Evolutionary conservation across 78 protist species (phyloP).

Genomic region (Ministeria vibrans): DNA sequence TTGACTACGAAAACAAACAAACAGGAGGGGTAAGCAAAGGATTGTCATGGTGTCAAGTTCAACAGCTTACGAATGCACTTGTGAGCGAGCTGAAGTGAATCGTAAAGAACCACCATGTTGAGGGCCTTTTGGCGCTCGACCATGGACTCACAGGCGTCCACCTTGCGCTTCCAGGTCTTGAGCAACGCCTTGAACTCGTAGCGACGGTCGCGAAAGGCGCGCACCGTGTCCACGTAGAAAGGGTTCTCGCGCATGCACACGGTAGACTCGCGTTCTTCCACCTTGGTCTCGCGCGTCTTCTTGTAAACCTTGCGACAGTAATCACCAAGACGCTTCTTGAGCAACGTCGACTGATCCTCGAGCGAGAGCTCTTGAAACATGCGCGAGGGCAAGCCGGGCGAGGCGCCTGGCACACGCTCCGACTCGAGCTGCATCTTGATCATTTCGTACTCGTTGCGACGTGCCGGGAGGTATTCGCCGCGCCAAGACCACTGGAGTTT

Average conservation of each 20-base stretch:
- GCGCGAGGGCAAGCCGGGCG: slow-evolving; percentile 5
- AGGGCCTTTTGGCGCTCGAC: slow-evolving; percentile 18
- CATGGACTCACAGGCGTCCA: not conserved
- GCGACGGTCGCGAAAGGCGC: slow-evolving; percentile 89
- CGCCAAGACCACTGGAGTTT: slow-evolving; percentile 88
- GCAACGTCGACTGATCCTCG: slow-evolving; percentile 30
- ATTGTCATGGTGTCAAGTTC: too few relatives aligned
- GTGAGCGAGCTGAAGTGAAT: slow-evolving; percentile 99
- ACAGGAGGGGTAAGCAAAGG: too few relatives aligned
- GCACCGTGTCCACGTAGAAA: slow-evolving; percentile 96
- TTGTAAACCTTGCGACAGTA: slow-evolving; percentile 67
- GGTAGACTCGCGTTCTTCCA: slow-evolving; percentile 33
- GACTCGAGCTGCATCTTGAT: slow-evolving; percentile 59
- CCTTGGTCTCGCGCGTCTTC: slow-evolving; percentile 21
- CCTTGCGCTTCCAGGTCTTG: not conserved
- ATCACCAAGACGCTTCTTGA: slow-evolving; percentile 66
- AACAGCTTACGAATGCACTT: slow-evolving; percentile 97
- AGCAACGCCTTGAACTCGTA: slow-evolving; percentile 77
- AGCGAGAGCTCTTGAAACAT: slow-evolving; percentile 43
- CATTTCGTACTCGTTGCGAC: slow-evolving; percentile 39
- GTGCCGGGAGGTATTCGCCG: slow-evolving; percentile 72
- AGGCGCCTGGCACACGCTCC: slow-evolving; percentile 20
- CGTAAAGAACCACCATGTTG: slow-evolving; percentile 77
- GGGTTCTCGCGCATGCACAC: slow-evolving; percentile 98
- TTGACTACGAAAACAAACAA: slow-evolving; percentile 87